phyloP scores from a whole-genome alignment of 2,329 filamentous ascomycete species.

The Zarea fungicola region DNA sequence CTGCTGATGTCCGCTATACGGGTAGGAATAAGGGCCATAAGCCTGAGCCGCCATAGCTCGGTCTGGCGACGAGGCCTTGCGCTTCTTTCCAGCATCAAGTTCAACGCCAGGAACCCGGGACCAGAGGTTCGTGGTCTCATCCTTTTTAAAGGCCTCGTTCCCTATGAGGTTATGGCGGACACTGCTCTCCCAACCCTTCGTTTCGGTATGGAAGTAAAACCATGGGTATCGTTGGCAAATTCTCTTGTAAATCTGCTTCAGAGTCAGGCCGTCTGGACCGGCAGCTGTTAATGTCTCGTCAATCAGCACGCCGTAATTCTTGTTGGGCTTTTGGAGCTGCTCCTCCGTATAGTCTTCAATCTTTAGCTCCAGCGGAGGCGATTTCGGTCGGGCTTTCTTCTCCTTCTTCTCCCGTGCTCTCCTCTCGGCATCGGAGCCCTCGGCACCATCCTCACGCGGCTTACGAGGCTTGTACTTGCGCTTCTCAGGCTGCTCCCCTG shows the following conservation, averaged over 20 bases:
- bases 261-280: conserved; percentile 47
- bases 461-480: conserved; percentile 62
- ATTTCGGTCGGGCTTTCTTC: conserved; percentile 54
- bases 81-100: conserved; percentile 57
- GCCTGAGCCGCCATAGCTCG: conserved; percentile 35
- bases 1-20: conserved; percentile 27
- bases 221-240: conserved; percentile 54
- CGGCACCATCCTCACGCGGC: conserved; percentile 49
- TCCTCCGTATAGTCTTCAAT: conserved; percentile 52
- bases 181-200: conserved; percentile 62
- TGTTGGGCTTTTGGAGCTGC: conserved; percentile 56
- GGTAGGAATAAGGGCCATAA: conserved; percentile 32
- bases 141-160: conserved; percentile 56
- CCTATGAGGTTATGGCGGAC: conserved; percentile 60
- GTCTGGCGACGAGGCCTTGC: conserved; percentile 50
- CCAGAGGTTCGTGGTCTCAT: conserved; percentile 52
- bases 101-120: conserved; percentile 53
- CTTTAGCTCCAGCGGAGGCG: conserved; percentile 52
- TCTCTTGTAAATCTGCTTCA: conserved; percentile 60
- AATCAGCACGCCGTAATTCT: conserved; percentile 57
- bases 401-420: conserved; percentile 54
- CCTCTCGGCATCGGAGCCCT: conserved; percentile 52
- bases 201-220: conserved; percentile 56
- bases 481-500: conserved; percentile 52
- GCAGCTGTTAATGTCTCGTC: conserved; percentile 54